phyloP scores from a whole-genome alignment of 2,329 filamentous ascomycete species.

The Xylariaceae sp. region DNA sequence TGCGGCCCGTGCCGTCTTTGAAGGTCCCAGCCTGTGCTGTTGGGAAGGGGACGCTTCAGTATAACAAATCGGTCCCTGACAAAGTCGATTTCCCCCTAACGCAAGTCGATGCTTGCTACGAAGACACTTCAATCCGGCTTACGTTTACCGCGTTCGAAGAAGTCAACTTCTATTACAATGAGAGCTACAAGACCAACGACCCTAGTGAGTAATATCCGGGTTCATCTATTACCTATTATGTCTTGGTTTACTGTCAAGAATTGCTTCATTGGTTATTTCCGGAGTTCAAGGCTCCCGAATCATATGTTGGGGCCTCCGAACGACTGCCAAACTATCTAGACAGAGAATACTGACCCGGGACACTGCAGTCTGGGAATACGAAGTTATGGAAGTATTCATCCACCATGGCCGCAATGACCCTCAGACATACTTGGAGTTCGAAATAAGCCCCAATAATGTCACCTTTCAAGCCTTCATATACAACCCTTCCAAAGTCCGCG shows the following conservation, averaged over 20 bases:
- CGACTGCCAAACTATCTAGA: too few species aligned
- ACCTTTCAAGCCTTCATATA: slow-evolving; percentile 56
- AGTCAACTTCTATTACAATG: slow-evolving; percentile 50
- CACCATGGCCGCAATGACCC: slow-evolving; percentile 49
- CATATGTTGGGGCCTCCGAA: too few species aligned
- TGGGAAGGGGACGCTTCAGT: slow-evolving; percentile 41
- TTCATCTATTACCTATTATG: too few species aligned
- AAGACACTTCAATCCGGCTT: slow-evolving; percentile 42
- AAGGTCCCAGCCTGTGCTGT: slow-evolving; percentile 44
- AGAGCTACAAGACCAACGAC: slow-evolving; percentile 46
- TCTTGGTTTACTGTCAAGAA: too few species aligned
- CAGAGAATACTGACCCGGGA: too few species aligned
- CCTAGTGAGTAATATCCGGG: slow-evolving; percentile 27
- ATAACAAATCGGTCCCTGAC: slow-evolving; percentile 47
- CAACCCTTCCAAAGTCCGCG: slow-evolving; percentile 51
- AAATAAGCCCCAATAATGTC: slow-evolving; percentile 54
- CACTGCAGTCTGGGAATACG: slow-evolving; percentile 46
- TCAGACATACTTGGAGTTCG: slow-evolving; percentile 53
- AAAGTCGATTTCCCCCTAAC: slow-evolving; percentile 46
- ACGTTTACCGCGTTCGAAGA: slow-evolving; percentile 50
- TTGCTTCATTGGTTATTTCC: too few species aligned
- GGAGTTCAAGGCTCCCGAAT: too few species aligned
- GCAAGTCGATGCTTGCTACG: slow-evolving; percentile 51
- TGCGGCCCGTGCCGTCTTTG: slow-evolving; percentile 30
- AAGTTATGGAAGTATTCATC: slow-evolving; percentile 56